Evolutionary conservation across 2,329 filamentous ascomycete genomes (phyloP).

Genomic region (Calonectria hawksworthii): DNA sequence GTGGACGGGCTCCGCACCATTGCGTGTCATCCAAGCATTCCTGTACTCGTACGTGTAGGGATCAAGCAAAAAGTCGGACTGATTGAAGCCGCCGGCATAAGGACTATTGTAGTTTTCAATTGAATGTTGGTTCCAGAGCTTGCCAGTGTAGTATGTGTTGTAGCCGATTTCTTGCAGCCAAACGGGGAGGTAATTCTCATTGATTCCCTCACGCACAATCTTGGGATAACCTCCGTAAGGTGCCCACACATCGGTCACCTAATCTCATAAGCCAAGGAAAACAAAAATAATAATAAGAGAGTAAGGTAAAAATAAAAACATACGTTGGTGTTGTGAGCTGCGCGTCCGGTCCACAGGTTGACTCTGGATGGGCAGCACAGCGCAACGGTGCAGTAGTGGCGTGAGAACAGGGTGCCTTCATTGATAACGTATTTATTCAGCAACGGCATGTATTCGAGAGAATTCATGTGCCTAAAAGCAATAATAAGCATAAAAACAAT

Average conservation of each 20-base stretch:
- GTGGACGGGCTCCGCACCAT: constrained; percentile 66
- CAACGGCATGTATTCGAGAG: constrained; percentile 69
- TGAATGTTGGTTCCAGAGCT: constrained; percentile 76
- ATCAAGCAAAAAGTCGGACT: constrained; percentile 71
- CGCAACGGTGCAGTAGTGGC: constrained; percentile 73
- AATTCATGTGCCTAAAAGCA: constrained; percentile 65
- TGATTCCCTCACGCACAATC: constrained; percentile 73
- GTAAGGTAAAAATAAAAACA: neutral
- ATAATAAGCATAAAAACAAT: neutral
- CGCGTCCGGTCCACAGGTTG: constrained; percentile 73
- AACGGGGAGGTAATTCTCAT: constrained; percentile 71
- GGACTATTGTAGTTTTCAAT: constrained; percentile 72
- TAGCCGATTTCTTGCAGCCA: constrained; percentile 78
- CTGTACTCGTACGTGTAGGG: constrained; percentile 78
- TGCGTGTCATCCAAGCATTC: constrained; percentile 74
- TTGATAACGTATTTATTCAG: constrained; percentile 67
- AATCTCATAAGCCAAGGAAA: neutral
- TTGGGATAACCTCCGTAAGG: constrained; percentile 66
- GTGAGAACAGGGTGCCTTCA: constrained; percentile 69
- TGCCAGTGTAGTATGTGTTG: constrained; percentile 79
- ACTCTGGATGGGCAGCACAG: constrained; percentile 77
- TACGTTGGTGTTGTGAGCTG: constrained; percentile 79
- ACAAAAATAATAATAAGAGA: neutral
- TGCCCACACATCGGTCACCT: constrained; percentile 61
- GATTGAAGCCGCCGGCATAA: constrained; percentile 68